Percentiles rank a stretch among this genome's conserved stretches.
These are phyloP conservation scores for Crotalaria pallida DNA, from an alignment of 306 rosid genomes.

Conservation along the genomic window DNA sequence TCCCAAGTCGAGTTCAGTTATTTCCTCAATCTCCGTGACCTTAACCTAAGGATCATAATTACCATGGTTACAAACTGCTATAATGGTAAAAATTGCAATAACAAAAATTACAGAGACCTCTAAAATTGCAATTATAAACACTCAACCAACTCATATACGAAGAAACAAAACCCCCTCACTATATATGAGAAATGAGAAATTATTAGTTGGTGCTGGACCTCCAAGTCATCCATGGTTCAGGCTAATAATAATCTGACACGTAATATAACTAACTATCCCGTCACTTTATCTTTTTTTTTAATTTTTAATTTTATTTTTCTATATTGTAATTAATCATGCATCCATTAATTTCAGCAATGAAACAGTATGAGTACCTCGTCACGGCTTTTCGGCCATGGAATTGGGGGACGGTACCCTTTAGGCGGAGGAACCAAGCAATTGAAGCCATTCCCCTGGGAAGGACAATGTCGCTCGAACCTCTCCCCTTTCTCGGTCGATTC, in stretches of 20 bases:
- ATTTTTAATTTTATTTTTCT: no score
- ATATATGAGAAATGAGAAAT: no score
- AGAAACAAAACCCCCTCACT: background rate
- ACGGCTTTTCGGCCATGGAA: conserved; percentile 93
- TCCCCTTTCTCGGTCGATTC: conserved; percentile 62
- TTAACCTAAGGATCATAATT: background rate
- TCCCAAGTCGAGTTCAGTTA: background rate
- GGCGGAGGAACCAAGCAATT: conserved; percentile 84
- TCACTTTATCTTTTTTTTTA: no score
- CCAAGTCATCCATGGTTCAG: no score
- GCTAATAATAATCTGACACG: no score
- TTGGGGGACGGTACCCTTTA: conserved; percentile 57
- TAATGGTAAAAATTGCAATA: background rate
- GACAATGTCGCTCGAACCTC: conserved; percentile 81
- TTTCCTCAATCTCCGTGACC: no score
- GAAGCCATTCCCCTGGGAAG: conserved; percentile 39
- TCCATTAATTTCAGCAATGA: background rate
- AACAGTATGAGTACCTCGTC: conserved; percentile 54
- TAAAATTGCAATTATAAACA: background rate
- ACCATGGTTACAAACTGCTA: background rate
- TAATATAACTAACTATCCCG: no score
- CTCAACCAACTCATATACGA: background rate
- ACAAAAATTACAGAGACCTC: background rate
- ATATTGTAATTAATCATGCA: background rate
- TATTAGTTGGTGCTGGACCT: no score